These are phyloP conservation scores for Aspergillus pseudonomiae DNA, from an alignment of 2,329 filamentous ascomycete genomes.

Conservation along the genomic window DNA sequence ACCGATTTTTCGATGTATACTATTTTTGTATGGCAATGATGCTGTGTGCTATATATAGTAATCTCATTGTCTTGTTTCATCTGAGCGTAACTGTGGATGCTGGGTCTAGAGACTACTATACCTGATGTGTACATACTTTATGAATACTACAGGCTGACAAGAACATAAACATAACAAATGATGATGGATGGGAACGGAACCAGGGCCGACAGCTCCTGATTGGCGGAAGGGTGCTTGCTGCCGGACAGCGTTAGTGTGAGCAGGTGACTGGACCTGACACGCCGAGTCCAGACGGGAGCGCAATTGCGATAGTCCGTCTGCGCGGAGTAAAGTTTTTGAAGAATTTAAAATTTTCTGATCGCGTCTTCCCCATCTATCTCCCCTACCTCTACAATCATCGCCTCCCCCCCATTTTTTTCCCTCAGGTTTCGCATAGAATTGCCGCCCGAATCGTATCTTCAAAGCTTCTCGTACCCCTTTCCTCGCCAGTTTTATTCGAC, in stretches of 20 bases:
- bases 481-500: not conserved
- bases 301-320: slow-evolving; percentile 4
- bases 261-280: not conserved
- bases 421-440: not conserved
- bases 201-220: not conserved
- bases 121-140: too few species aligned
- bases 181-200: not conserved
- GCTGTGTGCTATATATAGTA: too few species aligned
- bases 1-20: too few species aligned
- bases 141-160: too few species aligned
- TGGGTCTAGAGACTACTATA: too few species aligned
- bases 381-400: not conserved
- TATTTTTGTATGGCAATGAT: too few species aligned
- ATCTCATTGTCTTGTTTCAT: too few species aligned
- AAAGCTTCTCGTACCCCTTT: not conserved
- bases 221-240: not conserved
- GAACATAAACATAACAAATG: not conserved
- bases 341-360: slow-evolving; percentile 2
- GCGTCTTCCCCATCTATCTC: not conserved
- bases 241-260: not conserved
- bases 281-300: slow-evolving; percentile 2
- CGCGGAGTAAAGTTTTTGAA: slow-evolving; percentile 7
- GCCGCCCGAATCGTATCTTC: not conserved
- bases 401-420: not conserved
- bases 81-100: too few species aligned